Conservation (phyloP, 805 yeast genomes). For the Yarrowia sp. region DNA sequence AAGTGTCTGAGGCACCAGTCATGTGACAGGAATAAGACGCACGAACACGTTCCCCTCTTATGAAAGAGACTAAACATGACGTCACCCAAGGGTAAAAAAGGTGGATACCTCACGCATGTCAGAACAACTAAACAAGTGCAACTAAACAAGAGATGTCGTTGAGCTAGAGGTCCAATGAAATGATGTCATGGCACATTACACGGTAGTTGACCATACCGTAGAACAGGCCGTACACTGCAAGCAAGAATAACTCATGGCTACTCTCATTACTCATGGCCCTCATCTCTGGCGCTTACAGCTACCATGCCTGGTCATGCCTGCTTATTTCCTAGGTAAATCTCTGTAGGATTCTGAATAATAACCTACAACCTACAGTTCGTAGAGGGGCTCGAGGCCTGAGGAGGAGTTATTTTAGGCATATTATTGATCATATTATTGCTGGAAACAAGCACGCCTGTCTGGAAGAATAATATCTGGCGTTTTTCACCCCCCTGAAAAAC, state of each 20-base stretch:
- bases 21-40: slow-evolving; percentile 8
- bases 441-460: neutral
- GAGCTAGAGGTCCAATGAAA: neutral
- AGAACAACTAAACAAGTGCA: neutral
- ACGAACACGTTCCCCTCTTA: slow-evolving; percentile 6
- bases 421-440: neutral
- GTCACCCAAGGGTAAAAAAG: neutral
- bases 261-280: no score
- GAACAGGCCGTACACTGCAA: no score
- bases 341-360: no score
- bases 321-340: slow-evolving; percentile 14
- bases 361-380: no score
- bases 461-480: neutral
- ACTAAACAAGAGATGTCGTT: neutral
- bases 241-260: no score
- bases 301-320: slow-evolving; percentile 20
- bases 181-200: slow-evolving; percentile 1
- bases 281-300: slow-evolving; percentile 4
- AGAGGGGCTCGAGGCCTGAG: neutral
- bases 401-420: neutral
- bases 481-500: neutral
- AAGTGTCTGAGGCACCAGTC: slow-evolving; percentile 4
- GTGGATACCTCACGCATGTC: no score
- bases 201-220: no score
- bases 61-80: neutral